Evolutionary conservation across 495 filamentous ascomycete species (phyloP).

Genomic region (Aspergillus hancockii): DNA sequence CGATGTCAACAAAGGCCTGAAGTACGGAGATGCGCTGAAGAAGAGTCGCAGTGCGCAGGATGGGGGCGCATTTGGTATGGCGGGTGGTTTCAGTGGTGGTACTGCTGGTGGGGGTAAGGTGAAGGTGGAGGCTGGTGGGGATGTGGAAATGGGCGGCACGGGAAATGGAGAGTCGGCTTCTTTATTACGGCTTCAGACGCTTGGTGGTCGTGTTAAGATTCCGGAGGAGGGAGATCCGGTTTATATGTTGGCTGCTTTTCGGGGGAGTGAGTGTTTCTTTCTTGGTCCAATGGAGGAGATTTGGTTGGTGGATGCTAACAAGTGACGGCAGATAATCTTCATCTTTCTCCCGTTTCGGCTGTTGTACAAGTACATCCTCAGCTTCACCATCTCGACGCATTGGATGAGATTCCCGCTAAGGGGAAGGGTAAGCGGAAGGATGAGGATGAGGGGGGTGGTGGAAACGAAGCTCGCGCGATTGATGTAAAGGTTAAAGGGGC

Average conservation of each 20-base stretch:
- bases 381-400: slow-evolving; percentile 73
- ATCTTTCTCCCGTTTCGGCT: slow-evolving; percentile 66
- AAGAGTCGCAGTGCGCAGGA: slow-evolving; percentile 54
- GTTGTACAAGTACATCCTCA: slow-evolving; percentile 75
- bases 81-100: slow-evolving; percentile 55
- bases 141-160: slow-evolving; percentile 39
- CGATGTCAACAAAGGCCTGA: slow-evolving; percentile 62
- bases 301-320: slow-evolving; percentile 8
- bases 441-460: slow-evolving; percentile 48
- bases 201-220: slow-evolving; percentile 67
- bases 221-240: slow-evolving; percentile 59
- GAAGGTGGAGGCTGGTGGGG: slow-evolving; percentile 36
- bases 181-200: slow-evolving; percentile 45
- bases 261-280: slow-evolving; percentile 50
- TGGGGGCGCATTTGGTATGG: slow-evolving; percentile 60
- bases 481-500: slow-evolving; percentile 68
- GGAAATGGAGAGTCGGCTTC: slow-evolving; percentile 35
- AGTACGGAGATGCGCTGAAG: slow-evolving; percentile 66
- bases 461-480: slow-evolving; percentile 59
- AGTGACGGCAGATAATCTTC: slow-evolving; percentile 54
- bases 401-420: slow-evolving; percentile 49
- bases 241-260: slow-evolving; percentile 74
- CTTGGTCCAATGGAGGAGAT: too few relatives aligned
- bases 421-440: slow-evolving; percentile 36
- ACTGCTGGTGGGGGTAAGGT: slow-evolving; percentile 32